Conservation (phyloP, 345 rosid genomes). For the Crucihimalaya himalaica region DNA sequence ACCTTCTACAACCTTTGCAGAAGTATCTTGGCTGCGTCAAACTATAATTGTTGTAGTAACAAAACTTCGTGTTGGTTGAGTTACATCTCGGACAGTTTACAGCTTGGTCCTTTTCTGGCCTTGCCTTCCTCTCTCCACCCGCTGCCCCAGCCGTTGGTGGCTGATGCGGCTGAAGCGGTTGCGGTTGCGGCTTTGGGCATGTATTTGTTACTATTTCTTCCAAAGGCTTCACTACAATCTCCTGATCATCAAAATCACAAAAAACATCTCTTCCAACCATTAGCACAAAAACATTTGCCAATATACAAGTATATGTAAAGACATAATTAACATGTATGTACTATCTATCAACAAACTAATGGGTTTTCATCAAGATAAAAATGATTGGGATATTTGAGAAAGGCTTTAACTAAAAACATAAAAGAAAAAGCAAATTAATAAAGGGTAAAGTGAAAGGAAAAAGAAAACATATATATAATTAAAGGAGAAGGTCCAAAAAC, state of each 20-base stretch:
- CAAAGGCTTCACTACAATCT: constrained; percentile 86
- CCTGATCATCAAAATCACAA: constrained; percentile 44
- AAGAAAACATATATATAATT: constrained; percentile 38
- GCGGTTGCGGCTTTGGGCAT: constrained; percentile 45
- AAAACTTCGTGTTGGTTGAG: constrained; percentile 93
- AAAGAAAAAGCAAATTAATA: constrained; percentile 22
- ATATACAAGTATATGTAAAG: neutral
- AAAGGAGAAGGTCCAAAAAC: constrained; percentile 18
- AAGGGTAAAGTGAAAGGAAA: constrained; percentile 54
- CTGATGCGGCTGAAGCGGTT: constrained; percentile 34
- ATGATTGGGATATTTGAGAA: constrained; percentile 16
- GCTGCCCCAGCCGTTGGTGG: constrained; percentile 26
- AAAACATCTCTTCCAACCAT: neutral
- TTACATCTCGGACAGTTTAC: constrained; percentile 97
- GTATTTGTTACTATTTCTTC: constrained; percentile 80
- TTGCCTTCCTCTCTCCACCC: constrained; percentile 51
- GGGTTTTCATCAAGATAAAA: constrained; percentile 22
- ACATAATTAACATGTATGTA: constrained; percentile 9
- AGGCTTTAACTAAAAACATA: constrained; percentile 25
- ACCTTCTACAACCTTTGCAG: constrained; percentile 97
- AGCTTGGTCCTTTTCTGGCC: constrained; percentile 82
- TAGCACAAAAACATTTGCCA: neutral
- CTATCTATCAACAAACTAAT: neutral
- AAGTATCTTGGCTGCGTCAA: constrained; percentile 96
- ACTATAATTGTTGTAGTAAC: constrained; percentile 98